Conservation (phyloP, 2,329 filamentous ascomycete genomes). For the Drechslerella dactyloides region DNA sequence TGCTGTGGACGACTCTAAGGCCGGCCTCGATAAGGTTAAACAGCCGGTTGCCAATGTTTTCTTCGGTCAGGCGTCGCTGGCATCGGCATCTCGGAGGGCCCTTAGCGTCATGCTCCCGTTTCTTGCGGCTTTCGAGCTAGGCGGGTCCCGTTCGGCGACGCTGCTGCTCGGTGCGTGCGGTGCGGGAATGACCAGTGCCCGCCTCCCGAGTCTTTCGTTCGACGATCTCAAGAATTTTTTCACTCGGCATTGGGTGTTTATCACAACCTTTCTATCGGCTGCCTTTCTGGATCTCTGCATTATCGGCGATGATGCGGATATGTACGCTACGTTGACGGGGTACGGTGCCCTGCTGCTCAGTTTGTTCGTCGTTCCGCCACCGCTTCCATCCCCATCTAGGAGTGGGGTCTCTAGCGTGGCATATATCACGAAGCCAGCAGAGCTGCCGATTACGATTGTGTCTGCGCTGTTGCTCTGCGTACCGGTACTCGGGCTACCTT, state of each 20-base stretch:
- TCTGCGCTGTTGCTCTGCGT: slow-evolving; percentile 22
- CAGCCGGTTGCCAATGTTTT: not conserved
- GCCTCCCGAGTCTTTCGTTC: slow-evolving; percentile 20
- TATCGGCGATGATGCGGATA: slow-evolving; percentile 33
- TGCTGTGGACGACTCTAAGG: slow-evolving; percentile 19
- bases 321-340: slow-evolving; percentile 26
- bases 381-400: slow-evolving; percentile 11
- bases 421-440: slow-evolving; percentile 22
- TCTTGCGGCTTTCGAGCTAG: slow-evolving; percentile 44
- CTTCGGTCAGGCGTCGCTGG: slow-evolving; percentile 22
- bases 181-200: slow-evolving; percentile 18
- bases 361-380: slow-evolving; percentile 31
- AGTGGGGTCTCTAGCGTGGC: slow-evolving; percentile 1
- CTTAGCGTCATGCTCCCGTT: slow-evolving; percentile 47
- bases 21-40: slow-evolving; percentile 23
- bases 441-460: slow-evolving; percentile 33
- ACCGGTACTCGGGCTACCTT: slow-evolving; percentile 27
- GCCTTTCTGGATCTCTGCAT: slow-evolving; percentile 42
- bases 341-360: slow-evolving; percentile 19
- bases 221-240: slow-evolving; percentile 29
- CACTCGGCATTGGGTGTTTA: slow-evolving; percentile 36
- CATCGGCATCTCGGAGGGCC: slow-evolving; percentile 10
- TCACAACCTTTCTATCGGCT: slow-evolving; percentile 27
- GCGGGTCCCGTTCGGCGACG: slow-evolving; percentile 24
- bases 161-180: slow-evolving; percentile 37